Evolutionary conservation across 176 grass and related monocot genomes (phyloP).

Genomic region (Aegilops sharonensis): DNA sequence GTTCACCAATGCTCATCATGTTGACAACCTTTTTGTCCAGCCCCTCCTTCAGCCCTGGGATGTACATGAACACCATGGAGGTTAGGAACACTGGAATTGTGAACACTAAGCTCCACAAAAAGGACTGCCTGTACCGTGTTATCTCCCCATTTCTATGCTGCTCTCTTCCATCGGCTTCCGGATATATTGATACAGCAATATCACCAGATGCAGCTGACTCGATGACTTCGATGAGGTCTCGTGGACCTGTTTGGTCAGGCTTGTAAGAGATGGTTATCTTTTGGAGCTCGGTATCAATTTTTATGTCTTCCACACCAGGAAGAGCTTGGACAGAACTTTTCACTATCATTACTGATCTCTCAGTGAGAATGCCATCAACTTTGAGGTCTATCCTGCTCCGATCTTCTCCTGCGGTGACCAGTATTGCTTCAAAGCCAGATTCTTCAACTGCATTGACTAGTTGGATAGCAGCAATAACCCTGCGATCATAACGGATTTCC

Average conservation of each 20-base stretch:
- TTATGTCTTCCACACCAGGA: slow-evolving; percentile 67
- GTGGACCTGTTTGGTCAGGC: slow-evolving; percentile 77
- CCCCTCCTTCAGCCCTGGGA: slow-evolving; percentile 57
- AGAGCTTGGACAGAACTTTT: slow-evolving; percentile 76
- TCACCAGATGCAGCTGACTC: slow-evolving; percentile 56
- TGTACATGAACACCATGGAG: slow-evolving; percentile 98
- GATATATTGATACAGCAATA: slow-evolving; percentile 74
- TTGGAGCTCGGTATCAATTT: slow-evolving; percentile 47
- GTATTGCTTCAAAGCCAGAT: slow-evolving; percentile 71
- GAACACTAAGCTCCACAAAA: slow-evolving; percentile 89
- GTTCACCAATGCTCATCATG: slow-evolving; percentile 79
- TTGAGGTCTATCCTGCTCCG: slow-evolving; percentile 72
- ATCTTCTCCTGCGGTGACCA: slow-evolving; percentile 85
- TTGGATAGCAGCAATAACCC: slow-evolving; percentile 44
- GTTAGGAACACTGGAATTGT: slow-evolving; percentile 88
- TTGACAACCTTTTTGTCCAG: slow-evolving; percentile 77
- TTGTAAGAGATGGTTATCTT: slow-evolving; percentile 86
- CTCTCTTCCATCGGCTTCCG: slow-evolving; percentile 67
- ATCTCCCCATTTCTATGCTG: slow-evolving; percentile 73
- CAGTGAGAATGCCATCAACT: slow-evolving; percentile 57
- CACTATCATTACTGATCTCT: slow-evolving; percentile 50
- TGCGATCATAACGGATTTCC: slow-evolving; percentile 67
- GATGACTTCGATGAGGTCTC: slow-evolving; percentile 85
- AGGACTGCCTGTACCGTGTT: slow-evolving; percentile 65
- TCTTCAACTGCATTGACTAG: slow-evolving; percentile 61